Percentiles rank a stretch among this genome's conserved stretches.
Conservation (phyloP, 2,329 filamentous ascomycete species). For the Ophiosphaerella korrae region DNA sequence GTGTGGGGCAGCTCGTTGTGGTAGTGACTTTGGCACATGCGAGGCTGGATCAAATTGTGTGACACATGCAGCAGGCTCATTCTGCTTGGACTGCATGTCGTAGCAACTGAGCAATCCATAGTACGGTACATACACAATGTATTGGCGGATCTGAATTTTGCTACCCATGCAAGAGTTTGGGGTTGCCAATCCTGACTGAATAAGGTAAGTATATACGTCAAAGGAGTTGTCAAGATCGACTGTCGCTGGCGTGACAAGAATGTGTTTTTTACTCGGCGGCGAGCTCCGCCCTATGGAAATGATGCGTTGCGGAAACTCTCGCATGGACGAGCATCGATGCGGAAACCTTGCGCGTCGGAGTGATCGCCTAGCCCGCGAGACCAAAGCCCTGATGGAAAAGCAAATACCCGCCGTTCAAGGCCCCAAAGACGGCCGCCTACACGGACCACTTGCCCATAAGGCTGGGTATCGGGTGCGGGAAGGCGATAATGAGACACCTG, state of each 20-base stretch:
- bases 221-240: background rate
- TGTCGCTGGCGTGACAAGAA: constrained; percentile 7
- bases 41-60: constrained; percentile 4
- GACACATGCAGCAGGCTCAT: constrained; percentile 7
- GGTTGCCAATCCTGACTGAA: background rate
- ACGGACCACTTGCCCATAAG: constrained; percentile 13
- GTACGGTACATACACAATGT: constrained; percentile 8
- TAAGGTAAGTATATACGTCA: constrained; percentile 1
- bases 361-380: constrained; percentile 2
- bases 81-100: background rate
- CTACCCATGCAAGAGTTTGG: background rate
- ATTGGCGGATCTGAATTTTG: constrained; percentile 3
- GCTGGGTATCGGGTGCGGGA: constrained; percentile 9
- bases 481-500: constrained; percentile 11
- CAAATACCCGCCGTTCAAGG: constrained; percentile 11
- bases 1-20: constrained; percentile 21
- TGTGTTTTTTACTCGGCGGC: background rate
- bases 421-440: constrained; percentile 11
- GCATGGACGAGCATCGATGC: constrained; percentile 7
- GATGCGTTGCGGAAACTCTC: background rate
- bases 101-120: constrained; percentile 1
- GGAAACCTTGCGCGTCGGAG: constrained; percentile 1
- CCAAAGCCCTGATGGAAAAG: constrained; percentile 7
- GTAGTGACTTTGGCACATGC: constrained; percentile 7
- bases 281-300: background rate